phyloP scores from a whole-genome alignment of 495 filamentous ascomycete genomes.

The Entonaema liquescens region DNA sequence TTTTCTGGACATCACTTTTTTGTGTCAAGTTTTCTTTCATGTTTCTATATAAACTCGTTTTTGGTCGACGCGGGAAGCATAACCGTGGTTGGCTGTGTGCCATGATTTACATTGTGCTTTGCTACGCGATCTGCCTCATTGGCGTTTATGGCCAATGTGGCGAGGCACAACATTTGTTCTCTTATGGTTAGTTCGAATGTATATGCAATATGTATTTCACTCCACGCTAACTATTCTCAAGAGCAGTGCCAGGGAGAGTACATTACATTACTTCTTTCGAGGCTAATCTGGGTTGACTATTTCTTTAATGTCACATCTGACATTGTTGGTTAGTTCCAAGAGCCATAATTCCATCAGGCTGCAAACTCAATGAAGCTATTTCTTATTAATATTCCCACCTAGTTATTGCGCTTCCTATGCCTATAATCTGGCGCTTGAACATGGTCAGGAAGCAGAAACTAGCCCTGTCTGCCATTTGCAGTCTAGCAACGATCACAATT shows the following conservation, averaged over 20 bases:
- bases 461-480: conserved; percentile 43
- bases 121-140: conserved; percentile 20
- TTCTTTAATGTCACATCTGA: conserved; percentile 18
- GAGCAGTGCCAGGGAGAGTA: too few relatives aligned
- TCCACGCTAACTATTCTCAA: too few relatives aligned
- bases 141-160: conserved; percentile 33
- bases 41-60: conserved; percentile 12
- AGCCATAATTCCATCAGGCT: not conserved
- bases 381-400: not conserved
- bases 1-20: conserved; percentile 27
- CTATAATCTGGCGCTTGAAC: conserved; percentile 49
- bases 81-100: not conserved
- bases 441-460: conserved; percentile 44
- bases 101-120: conserved; percentile 17
- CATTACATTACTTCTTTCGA: conserved; percentile 5
- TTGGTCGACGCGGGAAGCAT: not conserved
- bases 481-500: conserved; percentile 26
- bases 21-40: conserved; percentile 32
- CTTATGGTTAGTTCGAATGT: not conserved
- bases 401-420: conserved; percentile 43
- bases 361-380: not conserved
- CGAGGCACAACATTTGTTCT: conserved; percentile 6
- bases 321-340: conserved; percentile 7
- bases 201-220: not conserved
- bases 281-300: conserved; percentile 10